Base-by-base conservation (phyloP, 805 yeast species). In the Ogataea chonburiensis region DNA sequence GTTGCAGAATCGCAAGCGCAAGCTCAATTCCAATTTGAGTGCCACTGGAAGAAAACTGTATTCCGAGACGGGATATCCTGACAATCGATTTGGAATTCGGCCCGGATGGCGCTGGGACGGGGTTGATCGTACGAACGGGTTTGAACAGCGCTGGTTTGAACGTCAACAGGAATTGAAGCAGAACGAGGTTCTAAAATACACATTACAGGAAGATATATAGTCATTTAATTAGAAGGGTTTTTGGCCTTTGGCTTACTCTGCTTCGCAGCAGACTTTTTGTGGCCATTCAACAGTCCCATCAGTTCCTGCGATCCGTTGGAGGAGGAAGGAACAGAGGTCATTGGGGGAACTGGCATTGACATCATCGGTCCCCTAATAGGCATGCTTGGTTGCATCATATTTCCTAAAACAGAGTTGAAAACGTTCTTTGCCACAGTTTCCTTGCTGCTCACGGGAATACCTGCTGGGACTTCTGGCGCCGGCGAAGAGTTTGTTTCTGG, bases 51-150 rank as follows among this genome's bases (percentile, higher is more conserved):
- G 84, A 27, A 77, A 73, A 28, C 56, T 73, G 2, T 87, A 80
- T 48, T 55, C 61, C 18, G 80, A 81, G 0, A 45, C 68, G 0
- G 42, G 37, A 9, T 75, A 60, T 37, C 77, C 86, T 0, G 75
- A 74, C 14, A 89, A 89, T 54, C 64, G 98, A 39, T 89, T 86
- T 58, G 72, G 72, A 3, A 79, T 89, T 10, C 61, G 64, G 4
- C 95, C 96, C 0, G 96, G 97, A 0, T 66, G 68, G 46, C 67
- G 86, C 39, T 89, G 98, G 98, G 95, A 86, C 58, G 97, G 97
- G 0, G 79, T 89, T 2, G 89, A 86, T 60, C 64, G 98, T 41
- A 79, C 94, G 0, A 89, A 82, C 54, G 96, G 96, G 3, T 89
- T 84, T 60, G 98, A 89, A 55, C 66, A 63, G 31, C 65, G 71